Percentiles rank a stretch among this genome's conserved stretches.
Conservation (phyloP, 306 rosid genomes). For the Dalbergia cochinchinensis region DNA sequence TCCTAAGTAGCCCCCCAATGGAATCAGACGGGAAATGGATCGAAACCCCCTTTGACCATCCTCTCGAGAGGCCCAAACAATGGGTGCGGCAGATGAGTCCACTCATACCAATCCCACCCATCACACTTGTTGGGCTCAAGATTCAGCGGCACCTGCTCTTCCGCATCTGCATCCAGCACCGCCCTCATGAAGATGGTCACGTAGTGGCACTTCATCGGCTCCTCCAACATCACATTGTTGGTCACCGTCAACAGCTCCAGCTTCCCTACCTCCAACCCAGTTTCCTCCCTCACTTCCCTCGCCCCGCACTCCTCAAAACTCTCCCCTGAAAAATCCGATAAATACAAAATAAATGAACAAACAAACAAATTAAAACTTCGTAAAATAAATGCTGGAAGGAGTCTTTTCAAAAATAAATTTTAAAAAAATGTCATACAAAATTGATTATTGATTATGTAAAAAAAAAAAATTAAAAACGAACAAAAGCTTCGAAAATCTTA, state of each 20-base stretch:
- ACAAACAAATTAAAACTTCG: too few species aligned
- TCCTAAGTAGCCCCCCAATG: neutral
- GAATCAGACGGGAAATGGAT: constrained; percentile 59
- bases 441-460: too few species aligned
- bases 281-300: constrained; percentile 86
- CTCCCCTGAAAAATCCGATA: constrained; percentile 58
- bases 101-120: constrained; percentile 86
- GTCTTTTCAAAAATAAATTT: too few species aligned
- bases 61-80: constrained; percentile 72
- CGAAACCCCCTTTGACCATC: constrained; percentile 57
- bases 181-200: constrained; percentile 70
- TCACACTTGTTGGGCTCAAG: constrained; percentile 75
- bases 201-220: constrained; percentile 65
- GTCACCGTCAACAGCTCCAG: constrained; percentile 62
- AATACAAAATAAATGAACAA: neutral
- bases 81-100: constrained; percentile 68
- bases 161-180: constrained; percentile 36
- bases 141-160: constrained; percentile 56
- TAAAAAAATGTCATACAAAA: too few species aligned
- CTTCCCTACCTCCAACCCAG: constrained; percentile 60
- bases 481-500: neutral
- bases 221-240: constrained; percentile 56
- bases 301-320: constrained; percentile 76
- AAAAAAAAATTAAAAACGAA: neutral
- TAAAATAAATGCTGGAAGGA: too few species aligned